Evolutionary conservation across 2,329 filamentous ascomycete species (phyloP), one percentile per base, ranked within the genome.

Genomic region (Trichoderma asperellum): DNA sequence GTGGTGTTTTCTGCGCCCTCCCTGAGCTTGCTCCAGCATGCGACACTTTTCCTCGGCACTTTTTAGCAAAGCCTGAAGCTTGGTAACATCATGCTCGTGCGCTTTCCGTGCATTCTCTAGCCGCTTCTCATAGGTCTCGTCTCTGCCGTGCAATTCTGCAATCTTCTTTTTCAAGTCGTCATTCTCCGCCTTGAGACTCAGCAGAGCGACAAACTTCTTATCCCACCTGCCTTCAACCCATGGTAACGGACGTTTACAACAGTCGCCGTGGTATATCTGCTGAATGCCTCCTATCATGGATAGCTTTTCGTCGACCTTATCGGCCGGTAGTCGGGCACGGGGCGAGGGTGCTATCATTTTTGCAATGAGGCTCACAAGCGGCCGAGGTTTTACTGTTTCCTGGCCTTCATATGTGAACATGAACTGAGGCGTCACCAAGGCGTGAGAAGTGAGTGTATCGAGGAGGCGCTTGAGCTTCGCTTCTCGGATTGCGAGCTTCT

Each of bases 261-360:
- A 85, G 24, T 75, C 73, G 14, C 79, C 78, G 71, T 85, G 83
- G 70, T 85, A 85, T 5, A 83, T 79, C 65, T 85, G 83, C 49
- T 83, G 81, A 29, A 85, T 76, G 6, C 83, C 83, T 4, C 83
- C 83, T 0, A 85, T 76, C 72, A 80, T 81, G 1, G 80, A 80
- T 4, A 85, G 75, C 60, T 81, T 81, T 5, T 78, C 76, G 59
- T 82, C 79, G 18, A 82, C 77, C 55, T 80, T 77, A 32, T 78
- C 76, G 4, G 80, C 81, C 0, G 76, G 71, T 0, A 77, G 75
- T 4, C 82, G 78, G 18, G 71, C 72, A 8, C 74, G 74, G 0
- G 81, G 79, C 8, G 76, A 76, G 0, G 73, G 53, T 0, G 77
- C 75, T 0, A 81, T 71, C 81, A 83, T 82, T 34, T 73, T 74